Percentiles rank a stretch among this genome's conserved stretches.
phyloP scores from a whole-genome alignment of 352 stramenopile species.

The Phytopythium boreale region DNA sequence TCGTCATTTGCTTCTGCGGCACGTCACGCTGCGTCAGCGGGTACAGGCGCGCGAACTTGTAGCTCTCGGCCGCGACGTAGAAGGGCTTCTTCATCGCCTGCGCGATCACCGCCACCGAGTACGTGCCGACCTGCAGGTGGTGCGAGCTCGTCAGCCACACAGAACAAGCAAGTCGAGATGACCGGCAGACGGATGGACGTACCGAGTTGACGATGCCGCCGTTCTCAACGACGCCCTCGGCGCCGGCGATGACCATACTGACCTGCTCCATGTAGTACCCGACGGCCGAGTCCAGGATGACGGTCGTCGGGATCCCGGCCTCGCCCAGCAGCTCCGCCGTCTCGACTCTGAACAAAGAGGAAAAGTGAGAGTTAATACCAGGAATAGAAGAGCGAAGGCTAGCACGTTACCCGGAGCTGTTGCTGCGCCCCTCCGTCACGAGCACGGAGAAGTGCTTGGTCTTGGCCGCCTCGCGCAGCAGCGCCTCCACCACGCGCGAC shows the following conservation, averaged over 20 bases:
- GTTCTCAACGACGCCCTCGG: slow-evolving; percentile 97
- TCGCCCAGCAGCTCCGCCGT: slow-evolving; percentile 83
- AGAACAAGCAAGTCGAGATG: not conserved
- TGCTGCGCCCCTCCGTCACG: slow-evolving; percentile 91
- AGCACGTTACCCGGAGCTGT: slow-evolving; percentile 70
- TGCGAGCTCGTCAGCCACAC: not conserved
- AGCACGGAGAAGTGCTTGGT: slow-evolving; percentile 94
- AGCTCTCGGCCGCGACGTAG: slow-evolving; percentile 97
- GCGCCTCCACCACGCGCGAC: slow-evolving; percentile 89
- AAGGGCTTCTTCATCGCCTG: slow-evolving; percentile 96
- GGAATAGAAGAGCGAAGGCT: not conserved
- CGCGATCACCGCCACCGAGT: slow-evolving; percentile 92
- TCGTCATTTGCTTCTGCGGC: slow-evolving; percentile 67
- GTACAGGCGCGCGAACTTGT: slow-evolving; percentile 98
- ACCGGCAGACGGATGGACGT: slow-evolving; percentile 1
- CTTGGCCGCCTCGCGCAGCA: slow-evolving; percentile 90
- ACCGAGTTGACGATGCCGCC: slow-evolving; percentile 97
- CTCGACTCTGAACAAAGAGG: slow-evolving; percentile 24
- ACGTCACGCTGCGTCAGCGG: slow-evolving; percentile 96
- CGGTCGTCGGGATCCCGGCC: slow-evolving; percentile 91
- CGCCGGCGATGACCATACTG: slow-evolving; percentile 95
- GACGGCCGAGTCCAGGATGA: slow-evolving; percentile 95
- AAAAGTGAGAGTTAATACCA: not conserved
- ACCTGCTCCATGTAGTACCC: slow-evolving; percentile 96
- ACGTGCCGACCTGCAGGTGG: slow-evolving; percentile 88